A percentile compares a stretch with the other conserved stretches of the same genome.
Evolutionary conservation across 306 rosid species (phyloP).

Genomic region (Pyrus betulifolia): DNA sequence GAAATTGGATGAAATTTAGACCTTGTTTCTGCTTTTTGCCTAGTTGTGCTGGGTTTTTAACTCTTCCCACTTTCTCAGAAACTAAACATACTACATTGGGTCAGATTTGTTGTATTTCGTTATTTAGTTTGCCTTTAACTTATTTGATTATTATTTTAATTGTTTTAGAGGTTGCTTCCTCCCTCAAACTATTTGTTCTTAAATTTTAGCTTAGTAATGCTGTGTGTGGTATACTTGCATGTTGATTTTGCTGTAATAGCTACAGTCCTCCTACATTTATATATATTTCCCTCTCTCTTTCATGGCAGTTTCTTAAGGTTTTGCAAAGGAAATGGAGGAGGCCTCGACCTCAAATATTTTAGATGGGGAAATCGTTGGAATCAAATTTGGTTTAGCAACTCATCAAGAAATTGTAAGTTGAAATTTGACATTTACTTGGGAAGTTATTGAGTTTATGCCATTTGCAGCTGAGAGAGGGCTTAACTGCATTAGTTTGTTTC

Average conservation of each 20-base stretch:
- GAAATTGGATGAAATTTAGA: background rate
- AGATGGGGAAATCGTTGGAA: conserved; percentile 57
- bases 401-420: conserved; percentile 67
- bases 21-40: background rate
- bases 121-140: background rate
- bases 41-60: background rate
- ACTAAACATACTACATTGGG: background rate
- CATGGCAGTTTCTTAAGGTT: background rate
- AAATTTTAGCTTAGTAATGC: background rate
- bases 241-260: background rate
- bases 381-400: conserved; percentile 64
- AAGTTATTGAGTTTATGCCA: background rate
- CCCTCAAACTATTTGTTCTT: background rate
- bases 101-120: background rate
- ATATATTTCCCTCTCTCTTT: background rate
- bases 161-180: background rate
- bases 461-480: conserved; percentile 3
- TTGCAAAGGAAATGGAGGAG: conserved; percentile 48
- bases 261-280: background rate
- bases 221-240: background rate
- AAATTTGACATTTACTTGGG: conserved; percentile 1
- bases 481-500: background rate
- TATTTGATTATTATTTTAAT: background rate
- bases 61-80: background rate
- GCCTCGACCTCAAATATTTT: conserved; percentile 29